Conservation (phyloP, 352 stramenopile genomes). For the Phytophthora ramorum region DNA sequence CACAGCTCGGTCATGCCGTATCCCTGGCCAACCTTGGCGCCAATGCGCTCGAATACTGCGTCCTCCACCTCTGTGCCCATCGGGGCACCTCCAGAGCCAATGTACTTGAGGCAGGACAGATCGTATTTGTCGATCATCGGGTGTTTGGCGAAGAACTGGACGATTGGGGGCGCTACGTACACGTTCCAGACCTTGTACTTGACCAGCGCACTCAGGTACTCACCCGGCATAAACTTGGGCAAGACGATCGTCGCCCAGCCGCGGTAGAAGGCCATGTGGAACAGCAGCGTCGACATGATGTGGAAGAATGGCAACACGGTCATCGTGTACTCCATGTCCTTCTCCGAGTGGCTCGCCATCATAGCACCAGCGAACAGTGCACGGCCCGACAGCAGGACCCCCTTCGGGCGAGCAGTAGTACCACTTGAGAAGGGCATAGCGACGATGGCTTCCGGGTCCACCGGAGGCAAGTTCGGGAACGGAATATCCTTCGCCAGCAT, state of each 20-base stretch:
- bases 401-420: slow-evolving; percentile 91
- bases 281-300: slow-evolving; percentile 85
- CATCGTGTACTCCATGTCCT: slow-evolving; percentile 42
- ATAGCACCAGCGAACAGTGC: slow-evolving; percentile 85
- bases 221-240: slow-evolving; percentile 85
- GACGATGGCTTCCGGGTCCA: slow-evolving; percentile 32
- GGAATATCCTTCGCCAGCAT: slow-evolving; percentile 34
- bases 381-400: slow-evolving; percentile 86
- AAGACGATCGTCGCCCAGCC: slow-evolving; percentile 81
- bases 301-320: slow-evolving; percentile 92
- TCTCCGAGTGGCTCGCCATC: slow-evolving; percentile 55
- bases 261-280: slow-evolving; percentile 74
- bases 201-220: slow-evolving; percentile 83
- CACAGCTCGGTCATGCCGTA: slow-evolving; percentile 74
- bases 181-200: slow-evolving; percentile 64
- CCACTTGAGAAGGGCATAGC: slow-evolving; percentile 92
- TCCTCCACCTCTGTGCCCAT: slow-evolving; percentile 78
- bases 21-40: slow-evolving; percentile 48
- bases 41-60: slow-evolving; percentile 64
- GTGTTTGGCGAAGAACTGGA: slow-evolving; percentile 83
- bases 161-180: slow-evolving; percentile 86
- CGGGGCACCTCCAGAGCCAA: slow-evolving; percentile 85
- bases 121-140: slow-evolving; percentile 92
- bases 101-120: slow-evolving; percentile 66
- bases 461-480: slow-evolving; percentile 32